Evolutionary conservation across 345 rosid genomes (phyloP).

Genomic region (Brassica incana): DNA sequence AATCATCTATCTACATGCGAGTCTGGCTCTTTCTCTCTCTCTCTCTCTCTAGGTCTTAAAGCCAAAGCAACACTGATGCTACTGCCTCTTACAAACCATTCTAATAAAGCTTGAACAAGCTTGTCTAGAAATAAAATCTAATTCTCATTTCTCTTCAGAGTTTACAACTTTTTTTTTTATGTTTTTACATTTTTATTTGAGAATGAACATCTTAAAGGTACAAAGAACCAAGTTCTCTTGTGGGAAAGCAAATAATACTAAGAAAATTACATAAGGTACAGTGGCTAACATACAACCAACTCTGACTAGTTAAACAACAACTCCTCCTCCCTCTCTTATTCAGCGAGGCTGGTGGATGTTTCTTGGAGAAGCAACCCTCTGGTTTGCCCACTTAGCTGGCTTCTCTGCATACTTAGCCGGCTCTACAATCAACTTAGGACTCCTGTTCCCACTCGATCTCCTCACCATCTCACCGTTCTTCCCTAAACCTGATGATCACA

Average conservation of each 20-base stretch:
- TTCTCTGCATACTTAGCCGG: conserved; percentile 52
- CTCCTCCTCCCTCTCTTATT: conserved; percentile 13
- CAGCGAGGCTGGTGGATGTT: conserved; percentile 62
- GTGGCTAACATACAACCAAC: conserved; percentile 27
- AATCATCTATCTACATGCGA: not conserved
- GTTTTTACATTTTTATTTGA: conserved; percentile 36
- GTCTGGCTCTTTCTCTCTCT: not conserved
- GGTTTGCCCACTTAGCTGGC: conserved; percentile 45
- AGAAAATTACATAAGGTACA: conserved; percentile 31
- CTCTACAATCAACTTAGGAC: conserved; percentile 24
- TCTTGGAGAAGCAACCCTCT: conserved; percentile 50
- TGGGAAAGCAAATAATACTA: conserved; percentile 39
- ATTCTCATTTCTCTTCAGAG: conserved; percentile 27
- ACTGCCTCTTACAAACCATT: not conserved
- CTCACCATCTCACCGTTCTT: conserved; percentile 39
- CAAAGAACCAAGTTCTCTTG: conserved; percentile 46
- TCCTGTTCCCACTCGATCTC: conserved; percentile 29
- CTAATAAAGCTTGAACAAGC: not conserved
- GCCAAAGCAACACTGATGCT: not conserved
- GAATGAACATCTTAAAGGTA: conserved; percentile 47
- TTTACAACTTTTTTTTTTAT: conserved; percentile 40
- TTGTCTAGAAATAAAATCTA: not conserved
- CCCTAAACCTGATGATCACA: conserved; percentile 18
- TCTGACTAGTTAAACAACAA: conserved; percentile 23
- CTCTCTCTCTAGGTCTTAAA: not conserved